A percentile compares a stretch with the other conserved stretches of the same genome.
Conservation (phyloP, 306 rosid genomes). For the Trifolium pratense region DNA sequence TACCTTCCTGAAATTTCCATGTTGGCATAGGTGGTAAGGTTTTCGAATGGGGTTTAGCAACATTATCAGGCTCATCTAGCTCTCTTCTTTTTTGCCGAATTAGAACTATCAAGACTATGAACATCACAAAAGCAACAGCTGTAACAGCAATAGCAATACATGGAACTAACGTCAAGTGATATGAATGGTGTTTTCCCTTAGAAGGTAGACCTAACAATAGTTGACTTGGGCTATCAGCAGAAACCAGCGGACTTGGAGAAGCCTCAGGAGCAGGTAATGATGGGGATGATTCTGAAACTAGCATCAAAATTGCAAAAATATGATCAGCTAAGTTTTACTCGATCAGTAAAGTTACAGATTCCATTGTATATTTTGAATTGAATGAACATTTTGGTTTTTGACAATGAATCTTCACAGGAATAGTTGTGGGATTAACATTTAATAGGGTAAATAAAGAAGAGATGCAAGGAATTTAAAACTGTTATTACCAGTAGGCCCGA, state of each 20-base stretch:
- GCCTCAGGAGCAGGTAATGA: slow-evolving; percentile 62
- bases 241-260: slow-evolving; percentile 74
- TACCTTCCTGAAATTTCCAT: slow-evolving; percentile 89
- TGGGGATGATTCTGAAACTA: slow-evolving; percentile 65
- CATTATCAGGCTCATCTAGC: slow-evolving; percentile 61
- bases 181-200: slow-evolving; percentile 60
- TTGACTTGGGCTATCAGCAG: slow-evolving; percentile 81
- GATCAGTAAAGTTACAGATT: slow-evolving; percentile 11
- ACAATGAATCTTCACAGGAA: slow-evolving; percentile 1
- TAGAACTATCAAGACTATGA: slow-evolving; percentile 76
- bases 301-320: slow-evolving; percentile 45
- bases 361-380: background rate
- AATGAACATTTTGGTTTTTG: slow-evolving; percentile 19
- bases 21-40: slow-evolving; percentile 56
- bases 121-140: slow-evolving; percentile 67
- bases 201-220: slow-evolving; percentile 54
- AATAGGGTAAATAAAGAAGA: slow-evolving; percentile 5
- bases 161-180: slow-evolving; percentile 75
- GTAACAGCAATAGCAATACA: slow-evolving; percentile 82
- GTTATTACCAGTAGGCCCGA: slow-evolving; percentile 60
- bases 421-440: slow-evolving; percentile 17
- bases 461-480: slow-evolving; percentile 10
- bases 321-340: slow-evolving; percentile 30
- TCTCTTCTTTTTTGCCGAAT: slow-evolving; percentile 81
- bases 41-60: slow-evolving; percentile 60